Evolutionary conservation across 2,329 filamentous ascomycete species (phyloP).

Genomic region (Neofusicoccum kwambonambiense): DNA sequence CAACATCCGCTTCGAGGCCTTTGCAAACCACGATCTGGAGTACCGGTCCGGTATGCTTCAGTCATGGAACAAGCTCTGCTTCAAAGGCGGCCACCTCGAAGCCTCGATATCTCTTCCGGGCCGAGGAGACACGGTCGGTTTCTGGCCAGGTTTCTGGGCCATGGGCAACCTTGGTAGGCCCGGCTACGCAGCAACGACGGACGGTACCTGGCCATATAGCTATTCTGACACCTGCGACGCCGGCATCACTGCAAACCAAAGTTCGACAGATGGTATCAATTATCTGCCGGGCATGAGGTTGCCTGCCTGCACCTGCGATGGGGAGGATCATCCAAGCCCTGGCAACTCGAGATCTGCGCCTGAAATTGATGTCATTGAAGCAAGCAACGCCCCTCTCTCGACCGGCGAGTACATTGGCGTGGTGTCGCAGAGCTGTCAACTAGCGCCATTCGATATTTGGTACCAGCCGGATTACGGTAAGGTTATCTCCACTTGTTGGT

Average conservation of each 20-base stretch:
- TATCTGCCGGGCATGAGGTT: constrained; percentile 68
- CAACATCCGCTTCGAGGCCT: constrained; percentile 64
- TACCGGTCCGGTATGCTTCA: constrained; percentile 74
- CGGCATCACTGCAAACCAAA: constrained; percentile 72
- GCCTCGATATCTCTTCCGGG: constrained; percentile 70
- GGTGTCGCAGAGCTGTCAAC: constrained; percentile 66
- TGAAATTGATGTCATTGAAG: constrained; percentile 72
- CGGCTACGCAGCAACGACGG: constrained; percentile 67
- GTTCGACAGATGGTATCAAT: constrained; percentile 64
- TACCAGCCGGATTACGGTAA: constrained; percentile 60
- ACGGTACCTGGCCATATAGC: constrained; percentile 73
- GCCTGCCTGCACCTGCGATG: constrained; percentile 65
- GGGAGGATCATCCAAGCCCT: constrained; percentile 63
- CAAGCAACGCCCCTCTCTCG: constrained; percentile 57
- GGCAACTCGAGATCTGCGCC: constrained; percentile 66
- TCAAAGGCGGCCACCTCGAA: constrained; percentile 69
- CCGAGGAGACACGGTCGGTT: constrained; percentile 63
- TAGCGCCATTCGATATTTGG: constrained; percentile 69
- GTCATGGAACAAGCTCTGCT: constrained; percentile 72
- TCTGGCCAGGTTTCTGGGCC: constrained; percentile 75
- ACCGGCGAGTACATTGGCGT: constrained; percentile 55
- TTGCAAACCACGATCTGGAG: constrained; percentile 63
- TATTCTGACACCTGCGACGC: constrained; percentile 67
- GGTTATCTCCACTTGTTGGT: constrained; percentile 1
- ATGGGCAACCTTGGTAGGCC: constrained; percentile 72